These are phyloP conservation scores for Chloranthus sessilifolius DNA, from an alignment of 164 flowering plant genomes.

Conservation along the genomic window DNA sequence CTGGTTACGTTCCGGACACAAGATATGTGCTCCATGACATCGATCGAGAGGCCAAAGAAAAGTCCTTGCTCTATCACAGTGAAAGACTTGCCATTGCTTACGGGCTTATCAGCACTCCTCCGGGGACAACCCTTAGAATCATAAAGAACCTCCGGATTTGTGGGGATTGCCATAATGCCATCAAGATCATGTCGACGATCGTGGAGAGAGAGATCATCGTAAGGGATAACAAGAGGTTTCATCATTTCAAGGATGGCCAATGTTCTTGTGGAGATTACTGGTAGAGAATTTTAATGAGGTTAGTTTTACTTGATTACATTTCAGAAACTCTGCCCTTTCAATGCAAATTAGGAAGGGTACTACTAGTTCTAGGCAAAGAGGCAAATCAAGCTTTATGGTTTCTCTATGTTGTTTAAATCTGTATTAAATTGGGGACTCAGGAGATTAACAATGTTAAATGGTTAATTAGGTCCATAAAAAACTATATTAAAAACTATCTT, in stretches of 20 bases:
- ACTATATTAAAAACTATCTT: too few relatives aligned
- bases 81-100: slow-evolving; percentile 51
- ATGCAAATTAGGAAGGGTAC: too few relatives aligned
- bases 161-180: slow-evolving; percentile 50
- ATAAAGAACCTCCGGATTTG: slow-evolving; percentile 57
- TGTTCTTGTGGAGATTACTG: slow-evolving; percentile 56
- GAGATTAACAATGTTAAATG: too few relatives aligned
- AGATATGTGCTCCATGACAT: slow-evolving; percentile 51
- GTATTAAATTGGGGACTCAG: too few relatives aligned
- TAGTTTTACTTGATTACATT: too few relatives aligned
- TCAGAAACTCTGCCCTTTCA: too few relatives aligned
- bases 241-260: slow-evolving; percentile 46
- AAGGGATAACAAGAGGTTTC: slow-evolving; percentile 52
- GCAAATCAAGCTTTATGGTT: too few relatives aligned
- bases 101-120: slow-evolving; percentile 46
- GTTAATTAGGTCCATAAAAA: too few relatives aligned
- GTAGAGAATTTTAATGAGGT: too few relatives aligned
- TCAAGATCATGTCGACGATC: slow-evolving; percentile 41
- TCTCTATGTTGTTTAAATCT: too few relatives aligned
- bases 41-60: slow-evolving; percentile 52
- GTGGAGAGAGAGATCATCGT: slow-evolving; percentile 42
- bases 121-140: slow-evolving; percentile 40
- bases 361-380: too few relatives aligned
- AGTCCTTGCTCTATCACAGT: slow-evolving; percentile 43
- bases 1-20: slow-evolving; percentile 50